phyloP scores from a whole-genome alignment of 73 alveolate species.

The Paramecium tetraurelia region DNA sequence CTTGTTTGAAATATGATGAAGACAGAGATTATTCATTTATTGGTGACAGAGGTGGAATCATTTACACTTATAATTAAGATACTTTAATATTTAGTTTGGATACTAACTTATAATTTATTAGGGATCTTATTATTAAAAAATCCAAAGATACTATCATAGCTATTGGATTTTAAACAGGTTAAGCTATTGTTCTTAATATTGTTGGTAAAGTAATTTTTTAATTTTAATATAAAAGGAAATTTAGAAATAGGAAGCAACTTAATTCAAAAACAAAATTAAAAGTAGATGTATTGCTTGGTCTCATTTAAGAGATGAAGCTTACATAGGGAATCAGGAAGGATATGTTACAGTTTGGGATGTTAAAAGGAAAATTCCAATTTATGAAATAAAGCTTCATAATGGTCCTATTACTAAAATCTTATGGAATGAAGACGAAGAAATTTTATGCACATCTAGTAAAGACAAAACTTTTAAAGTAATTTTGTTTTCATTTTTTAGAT shows the following conservation, averaged over 20 bases:
- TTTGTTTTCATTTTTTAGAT: neutral
- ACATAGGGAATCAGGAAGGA: conserved; percentile 31
- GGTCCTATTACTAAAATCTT: neutral
- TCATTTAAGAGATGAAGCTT: conserved; percentile 10
- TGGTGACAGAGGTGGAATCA: conserved; percentile 32
- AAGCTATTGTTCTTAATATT: neutral
- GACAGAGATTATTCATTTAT: neutral
- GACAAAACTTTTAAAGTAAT: neutral
- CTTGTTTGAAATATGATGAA: conserved; percentile 42
- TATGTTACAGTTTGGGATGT: conserved; percentile 10
- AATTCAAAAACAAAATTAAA: conserved; percentile 11
- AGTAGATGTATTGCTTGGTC: conserved; percentile 40
- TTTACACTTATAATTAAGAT: neutral
- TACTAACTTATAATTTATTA: neutral
- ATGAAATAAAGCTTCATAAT: neutral
- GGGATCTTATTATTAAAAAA: neutral
- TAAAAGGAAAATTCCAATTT: neutral
- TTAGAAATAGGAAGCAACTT: neutral
- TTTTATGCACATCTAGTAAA: neutral
- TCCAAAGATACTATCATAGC: neutral
- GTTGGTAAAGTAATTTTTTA: neutral
- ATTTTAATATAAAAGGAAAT: neutral
- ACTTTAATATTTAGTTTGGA: neutral
- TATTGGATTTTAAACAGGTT: conserved; percentile 25
- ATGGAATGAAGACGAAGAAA: neutral